phyloP scores from a whole-genome alignment of 225 moss, liverwort and hornwort genomes.

The Bryoerythrophyllum caledonicum region DNA sequence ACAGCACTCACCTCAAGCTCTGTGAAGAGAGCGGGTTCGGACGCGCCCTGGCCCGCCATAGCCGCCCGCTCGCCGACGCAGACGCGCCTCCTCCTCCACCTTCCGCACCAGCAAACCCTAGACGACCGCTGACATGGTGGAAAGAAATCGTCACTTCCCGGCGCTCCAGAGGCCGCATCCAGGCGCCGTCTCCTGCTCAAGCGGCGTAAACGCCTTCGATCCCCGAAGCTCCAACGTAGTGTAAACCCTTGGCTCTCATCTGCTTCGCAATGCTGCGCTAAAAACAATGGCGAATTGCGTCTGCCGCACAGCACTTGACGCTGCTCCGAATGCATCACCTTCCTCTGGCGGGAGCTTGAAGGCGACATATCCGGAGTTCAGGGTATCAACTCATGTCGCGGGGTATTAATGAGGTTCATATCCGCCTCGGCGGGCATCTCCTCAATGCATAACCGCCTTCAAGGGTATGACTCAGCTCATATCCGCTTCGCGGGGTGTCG shows the following conservation, averaged over 20 bases:
- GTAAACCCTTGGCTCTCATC: constrained; percentile 63
- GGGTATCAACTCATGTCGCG: background rate
- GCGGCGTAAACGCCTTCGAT: constrained; percentile 42
- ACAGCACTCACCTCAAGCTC: constrained; percentile 46
- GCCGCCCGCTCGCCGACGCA: background rate
- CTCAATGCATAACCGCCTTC: too few relatives aligned
- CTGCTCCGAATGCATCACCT: constrained; percentile 56
- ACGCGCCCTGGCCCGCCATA: constrained; percentile 56
- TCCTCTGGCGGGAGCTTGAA: constrained; percentile 31
- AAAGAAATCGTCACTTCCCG: constrained; percentile 30
- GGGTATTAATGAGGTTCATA: too few relatives aligned
- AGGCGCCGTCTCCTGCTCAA: constrained; percentile 65
- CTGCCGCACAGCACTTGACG: constrained; percentile 43
- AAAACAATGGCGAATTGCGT: constrained; percentile 53
- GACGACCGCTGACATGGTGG: background rate
- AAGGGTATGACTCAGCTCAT: too few relatives aligned
- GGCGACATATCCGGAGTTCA: background rate
- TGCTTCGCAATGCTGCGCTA: constrained; percentile 65
- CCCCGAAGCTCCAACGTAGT: constrained; percentile 58
- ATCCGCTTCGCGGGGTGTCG: too few relatives aligned
- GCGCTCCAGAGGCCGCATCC: constrained; percentile 61
- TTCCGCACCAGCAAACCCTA: background rate
- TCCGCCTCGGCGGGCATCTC: too few relatives aligned
- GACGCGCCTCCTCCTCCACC: background rate
- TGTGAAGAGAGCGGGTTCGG: constrained; percentile 48